Percentiles rank a stretch among this genome's conserved stretches.
phyloP scores from a whole-genome alignment of 495 filamentous ascomycete genomes.

The Podospora pseudocomata region DNA sequence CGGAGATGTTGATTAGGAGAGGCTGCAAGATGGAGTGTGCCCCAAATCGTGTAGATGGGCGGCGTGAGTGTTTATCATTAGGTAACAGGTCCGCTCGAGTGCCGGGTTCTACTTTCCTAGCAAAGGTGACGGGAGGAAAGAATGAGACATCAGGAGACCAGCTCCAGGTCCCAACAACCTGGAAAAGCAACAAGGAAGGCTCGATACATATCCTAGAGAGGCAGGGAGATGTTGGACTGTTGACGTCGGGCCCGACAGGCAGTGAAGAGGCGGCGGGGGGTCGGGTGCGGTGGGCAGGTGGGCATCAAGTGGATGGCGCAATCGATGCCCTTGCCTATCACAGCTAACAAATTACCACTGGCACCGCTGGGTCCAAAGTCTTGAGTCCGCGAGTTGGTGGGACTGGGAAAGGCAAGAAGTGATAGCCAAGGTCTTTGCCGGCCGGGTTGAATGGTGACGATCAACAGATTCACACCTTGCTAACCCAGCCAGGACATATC shows the following conservation, averaged over 20 bases:
- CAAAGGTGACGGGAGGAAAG: not conserved
- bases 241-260: not conserved
- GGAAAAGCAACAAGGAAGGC: not conserved
- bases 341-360: slow-evolving; percentile 14
- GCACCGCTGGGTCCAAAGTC: no score
- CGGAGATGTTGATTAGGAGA: not conserved
- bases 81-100: not conserved
- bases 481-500: not conserved
- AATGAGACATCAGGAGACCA: slow-evolving; percentile 1
- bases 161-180: not conserved
- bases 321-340: slow-evolving; percentile 29
- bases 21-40: not conserved
- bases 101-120: not conserved
- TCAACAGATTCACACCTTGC: not conserved
- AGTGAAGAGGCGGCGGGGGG: slow-evolving; percentile 13
- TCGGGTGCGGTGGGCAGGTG: slow-evolving; percentile 13
- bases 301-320: slow-evolving; percentile 28
- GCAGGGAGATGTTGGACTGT: not conserved
- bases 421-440: not conserved
- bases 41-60: not conserved
- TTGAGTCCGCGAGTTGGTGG: slow-evolving; percentile 6
- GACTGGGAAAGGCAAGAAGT: slow-evolving; percentile 7
- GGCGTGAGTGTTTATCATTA: not conserved
- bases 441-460: not conserved
- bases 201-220: not conserved